Base-by-base conservation (phyloP, 495 filamentous ascomycete species). In the Penicillium ochrochloron region DNA sequence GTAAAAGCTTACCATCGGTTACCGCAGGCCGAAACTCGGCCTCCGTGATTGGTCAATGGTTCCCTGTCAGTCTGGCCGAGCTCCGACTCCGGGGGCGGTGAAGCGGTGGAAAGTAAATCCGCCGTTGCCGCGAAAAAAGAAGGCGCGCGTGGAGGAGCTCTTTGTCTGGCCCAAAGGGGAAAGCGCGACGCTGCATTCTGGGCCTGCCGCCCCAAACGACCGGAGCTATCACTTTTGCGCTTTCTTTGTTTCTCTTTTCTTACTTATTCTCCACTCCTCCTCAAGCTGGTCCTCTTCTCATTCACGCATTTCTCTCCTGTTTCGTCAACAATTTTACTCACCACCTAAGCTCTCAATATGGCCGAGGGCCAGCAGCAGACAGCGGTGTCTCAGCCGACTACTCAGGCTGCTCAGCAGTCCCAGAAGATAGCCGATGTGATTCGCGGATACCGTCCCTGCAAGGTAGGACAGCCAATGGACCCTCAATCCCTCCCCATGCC, bases 381-480 rank as follows among this genome's bases (percentile, higher is more conserved):
- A 17, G 52, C 70, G 61, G 53, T 66, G 31, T 59, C 68, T 46
- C 64, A 67, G 53, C 59, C 66, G 21, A 59, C 64, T 14, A 61
- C 74, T 25, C 74, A 74, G 63, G 61, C 75, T 61, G 62, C 75
- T 10, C 75, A 74, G 23, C 70, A 72, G 37, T 73, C 72, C 57
- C 74, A 81, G 66, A 78, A 80, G 71, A 73, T 81, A 59, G 66
- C 82, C 35, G 77, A 86, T 68, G 60, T 83, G 56, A 71, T 84
- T 80, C 76, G 76, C 29, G 76, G 69, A 21, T 79, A 76, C 66
- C 74, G 81, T 42, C 77, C 83, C 11, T 72, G 73, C 51, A 85
- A 82, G 79, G 83, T 85, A 68, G 41, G 23, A 46, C n/a, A 17
- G 64, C 72, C 55, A 52, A 41, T 35, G 17, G 5, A 41, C 11